These are phyloP conservation scores for Lentinula boryana DNA, from an alignment of 768 basidiomycete species.

Conservation along the genomic window DNA sequence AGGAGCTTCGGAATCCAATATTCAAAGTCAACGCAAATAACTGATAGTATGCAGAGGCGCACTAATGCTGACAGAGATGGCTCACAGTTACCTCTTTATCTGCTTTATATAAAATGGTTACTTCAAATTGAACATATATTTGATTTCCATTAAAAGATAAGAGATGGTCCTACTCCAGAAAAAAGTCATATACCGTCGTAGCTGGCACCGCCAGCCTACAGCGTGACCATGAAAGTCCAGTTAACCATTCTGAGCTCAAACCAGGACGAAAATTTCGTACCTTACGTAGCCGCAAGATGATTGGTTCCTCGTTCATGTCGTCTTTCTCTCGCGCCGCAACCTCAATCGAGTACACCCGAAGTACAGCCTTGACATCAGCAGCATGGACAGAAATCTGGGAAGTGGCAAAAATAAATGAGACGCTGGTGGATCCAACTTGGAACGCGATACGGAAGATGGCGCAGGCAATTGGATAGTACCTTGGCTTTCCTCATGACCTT, in stretches of 20 bases:
- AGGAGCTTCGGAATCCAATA: background rate
- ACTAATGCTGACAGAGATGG: background rate
- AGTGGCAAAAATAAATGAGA: constrained; percentile 11
- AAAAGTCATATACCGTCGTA: constrained; percentile 70
- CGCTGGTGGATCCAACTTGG: constrained; percentile 23
- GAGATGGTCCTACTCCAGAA: background rate
- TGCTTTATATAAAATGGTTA: background rate
- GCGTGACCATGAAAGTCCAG: background rate
- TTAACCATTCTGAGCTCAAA: background rate
- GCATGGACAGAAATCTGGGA: constrained; percentile 85
- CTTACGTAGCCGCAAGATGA: constrained; percentile 76
- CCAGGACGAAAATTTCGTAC: constrained; percentile 35
- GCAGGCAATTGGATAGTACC: constrained; percentile 29
- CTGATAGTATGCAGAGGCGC: background rate
- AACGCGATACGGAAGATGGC: constrained; percentile 8
- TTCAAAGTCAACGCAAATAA: background rate
- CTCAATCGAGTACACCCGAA: constrained; percentile 81
- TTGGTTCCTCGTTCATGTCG: constrained; percentile 84
- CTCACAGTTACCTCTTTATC: background rate
- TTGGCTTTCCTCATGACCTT: constrained; percentile 93
- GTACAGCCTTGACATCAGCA: constrained; percentile 78
- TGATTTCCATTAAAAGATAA: background rate
- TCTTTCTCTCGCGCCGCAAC: constrained; percentile 79
- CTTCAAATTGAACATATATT: background rate
- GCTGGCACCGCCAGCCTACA: constrained; percentile 80